Evolutionary conservation across 768 basidiomycete genomes (phyloP).

Genomic region (Mycena metata): DNA sequence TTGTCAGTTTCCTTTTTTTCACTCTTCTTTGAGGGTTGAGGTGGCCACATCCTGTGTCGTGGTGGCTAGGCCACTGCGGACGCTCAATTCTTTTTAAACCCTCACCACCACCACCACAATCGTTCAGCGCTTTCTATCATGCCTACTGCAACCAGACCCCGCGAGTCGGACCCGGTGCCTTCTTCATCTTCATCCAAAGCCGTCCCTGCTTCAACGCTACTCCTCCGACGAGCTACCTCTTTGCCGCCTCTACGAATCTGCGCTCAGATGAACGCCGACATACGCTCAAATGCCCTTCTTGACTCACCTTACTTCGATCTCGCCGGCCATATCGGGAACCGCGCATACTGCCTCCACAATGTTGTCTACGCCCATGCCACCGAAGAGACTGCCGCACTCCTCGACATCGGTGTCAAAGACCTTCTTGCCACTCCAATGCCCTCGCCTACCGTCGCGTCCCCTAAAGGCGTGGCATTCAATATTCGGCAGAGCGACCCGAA

Average conservation of each 20-base stretch:
- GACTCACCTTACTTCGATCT: slow-evolving; percentile 46
- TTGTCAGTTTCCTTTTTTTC: slow-evolving; percentile 4
- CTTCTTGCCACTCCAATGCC: slow-evolving; percentile 40
- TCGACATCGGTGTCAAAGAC: slow-evolving; percentile 48
- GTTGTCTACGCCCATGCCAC: slow-evolving; percentile 31
- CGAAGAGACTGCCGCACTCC: slow-evolving; percentile 45
- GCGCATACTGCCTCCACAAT: slow-evolving; percentile 44
- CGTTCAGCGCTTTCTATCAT: slow-evolving; percentile 2
- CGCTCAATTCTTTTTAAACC: slow-evolving; percentile 2
- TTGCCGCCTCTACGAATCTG: slow-evolving; percentile 39
- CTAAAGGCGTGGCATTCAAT: slow-evolving; percentile 18
- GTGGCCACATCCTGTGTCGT: slow-evolving; percentile 5
- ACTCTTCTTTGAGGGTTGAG: slow-evolving; percentile 2
- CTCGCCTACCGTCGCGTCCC: not conserved
- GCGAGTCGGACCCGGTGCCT: slow-evolving; percentile 4
- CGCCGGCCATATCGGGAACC: slow-evolving; percentile 42
- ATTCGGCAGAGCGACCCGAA: slow-evolving; percentile 36
- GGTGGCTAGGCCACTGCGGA: slow-evolving; percentile 9
- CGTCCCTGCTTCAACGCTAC: not conserved
- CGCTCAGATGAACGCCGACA: slow-evolving; percentile 39
- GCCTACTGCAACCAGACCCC: slow-evolving; percentile 19
- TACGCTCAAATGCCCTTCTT: slow-evolving; percentile 41
- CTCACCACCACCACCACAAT: slow-evolving; percentile 7
- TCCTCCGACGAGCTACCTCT: slow-evolving; percentile 9
- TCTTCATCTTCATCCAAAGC: not conserved